A percentile compares a stretch with the other conserved stretches of the same genome.
Evolutionary conservation across 352 stramenopile species (phyloP).

Genomic region (Peronospora belbahrii): DNA sequence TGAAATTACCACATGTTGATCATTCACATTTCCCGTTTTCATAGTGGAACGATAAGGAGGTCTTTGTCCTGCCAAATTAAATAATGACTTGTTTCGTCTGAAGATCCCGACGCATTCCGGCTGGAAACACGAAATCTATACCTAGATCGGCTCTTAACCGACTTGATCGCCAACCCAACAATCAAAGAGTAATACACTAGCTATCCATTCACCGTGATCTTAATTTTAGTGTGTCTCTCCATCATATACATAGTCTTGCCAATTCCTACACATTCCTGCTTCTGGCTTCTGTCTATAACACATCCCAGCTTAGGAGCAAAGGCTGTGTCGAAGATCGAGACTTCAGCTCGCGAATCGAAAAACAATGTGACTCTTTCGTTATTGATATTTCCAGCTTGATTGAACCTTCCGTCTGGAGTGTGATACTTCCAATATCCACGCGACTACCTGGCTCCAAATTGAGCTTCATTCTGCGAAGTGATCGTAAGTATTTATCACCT

Average conservation of each 20-base stretch:
- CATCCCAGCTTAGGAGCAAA: conserved; percentile 18
- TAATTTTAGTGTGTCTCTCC: conserved; percentile 6
- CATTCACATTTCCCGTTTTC: no score
- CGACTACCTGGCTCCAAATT: background rate
- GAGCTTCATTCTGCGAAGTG: background rate
- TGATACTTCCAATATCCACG: no score
- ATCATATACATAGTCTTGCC: background rate
- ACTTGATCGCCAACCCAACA: conserved; percentile 10
- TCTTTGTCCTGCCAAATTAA: no score
- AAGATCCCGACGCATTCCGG: conserved; percentile 2
- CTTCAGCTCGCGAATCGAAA: conserved; percentile 19
- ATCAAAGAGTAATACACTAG: conserved; percentile 10
- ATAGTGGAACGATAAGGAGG: no score
- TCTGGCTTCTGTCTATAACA: background rate
- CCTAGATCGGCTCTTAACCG: conserved; percentile 8
- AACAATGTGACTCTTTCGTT: conserved; percentile 11
- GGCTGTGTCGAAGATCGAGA: conserved; percentile 14
- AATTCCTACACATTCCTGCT: background rate
- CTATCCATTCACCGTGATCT: background rate
- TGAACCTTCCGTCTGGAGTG: background rate
- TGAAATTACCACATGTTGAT: no score
- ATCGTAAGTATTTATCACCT: background rate
- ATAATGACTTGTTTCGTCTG: no score
- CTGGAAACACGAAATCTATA: conserved; percentile 18
- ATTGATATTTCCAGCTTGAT: conserved; percentile 7